A percentile compares a stretch with the other conserved stretches of the same genome.
phyloP scores from a whole-genome alignment of 352 stramenopile genomes.

The Blastocystis sp. region DNA sequence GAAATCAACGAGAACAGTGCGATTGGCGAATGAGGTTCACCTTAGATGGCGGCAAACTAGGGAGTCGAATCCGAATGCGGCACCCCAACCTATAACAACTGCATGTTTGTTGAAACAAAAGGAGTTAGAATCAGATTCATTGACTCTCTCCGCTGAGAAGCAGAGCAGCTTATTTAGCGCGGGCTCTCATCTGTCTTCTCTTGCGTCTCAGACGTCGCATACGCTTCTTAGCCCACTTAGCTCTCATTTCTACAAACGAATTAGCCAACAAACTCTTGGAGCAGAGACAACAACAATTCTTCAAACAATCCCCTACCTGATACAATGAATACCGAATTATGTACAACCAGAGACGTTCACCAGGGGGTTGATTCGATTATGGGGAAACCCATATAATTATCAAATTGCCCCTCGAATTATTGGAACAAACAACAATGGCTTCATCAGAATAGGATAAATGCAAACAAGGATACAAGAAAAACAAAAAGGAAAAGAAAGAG shows the following conservation, averaged over 20 bases:
- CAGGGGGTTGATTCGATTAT: neutral
- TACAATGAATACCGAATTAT: conserved; percentile 36
- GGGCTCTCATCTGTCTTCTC: conserved; percentile 55
- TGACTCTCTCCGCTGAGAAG: neutral
- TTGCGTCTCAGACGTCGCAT: conserved; percentile 50
- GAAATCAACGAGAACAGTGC: no score
- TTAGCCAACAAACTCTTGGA: neutral
- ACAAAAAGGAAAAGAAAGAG: no score
- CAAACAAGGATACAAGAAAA: no score
- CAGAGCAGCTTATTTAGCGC: conserved; percentile 17
- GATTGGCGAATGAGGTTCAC: no score
- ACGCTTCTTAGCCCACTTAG: conserved; percentile 51
- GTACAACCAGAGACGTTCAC: neutral
- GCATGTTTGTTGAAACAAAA: neutral
- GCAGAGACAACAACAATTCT: neutral
- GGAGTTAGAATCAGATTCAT: neutral
- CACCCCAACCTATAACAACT: no score
- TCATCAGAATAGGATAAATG: no score
- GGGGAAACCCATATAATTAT: no score
- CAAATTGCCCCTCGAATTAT: no score
- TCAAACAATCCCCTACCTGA: neutral
- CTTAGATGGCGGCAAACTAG: no score
- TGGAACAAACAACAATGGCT: no score
- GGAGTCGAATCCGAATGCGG: no score
- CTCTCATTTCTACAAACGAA: neutral